A percentile compares a stretch with the other conserved stretches of the same genome.
These are phyloP conservation scores for Tolypocladium amazonense DNA, from an alignment of 2,329 filamentous ascomycete species.

Conservation along the genomic window DNA sequence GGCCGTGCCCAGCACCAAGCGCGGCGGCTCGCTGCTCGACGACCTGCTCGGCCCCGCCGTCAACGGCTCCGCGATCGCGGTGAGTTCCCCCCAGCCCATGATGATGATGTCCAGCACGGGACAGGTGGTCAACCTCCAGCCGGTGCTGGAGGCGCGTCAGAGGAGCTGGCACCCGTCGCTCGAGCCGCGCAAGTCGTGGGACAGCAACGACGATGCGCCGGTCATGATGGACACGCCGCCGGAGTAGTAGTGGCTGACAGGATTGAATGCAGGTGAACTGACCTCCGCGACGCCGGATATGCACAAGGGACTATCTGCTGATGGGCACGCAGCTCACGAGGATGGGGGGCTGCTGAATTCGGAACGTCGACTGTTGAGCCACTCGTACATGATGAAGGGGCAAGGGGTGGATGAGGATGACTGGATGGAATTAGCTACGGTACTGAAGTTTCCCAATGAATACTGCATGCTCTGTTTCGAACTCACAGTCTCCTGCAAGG, in stretches of 20 bases:
- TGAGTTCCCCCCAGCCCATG: not conserved
- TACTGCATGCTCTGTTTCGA: too few species aligned
- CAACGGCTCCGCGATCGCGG: not conserved
- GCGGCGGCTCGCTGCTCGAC: not conserved
- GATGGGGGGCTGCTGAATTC: too few species aligned
- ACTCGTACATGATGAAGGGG: not conserved
- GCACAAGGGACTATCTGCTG: not conserved
- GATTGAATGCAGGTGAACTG: not conserved
- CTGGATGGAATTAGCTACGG: too few species aligned
- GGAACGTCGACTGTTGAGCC: too few species aligned
- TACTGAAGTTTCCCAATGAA: too few species aligned
- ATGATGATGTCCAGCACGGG: not conserved
- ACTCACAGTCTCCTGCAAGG: too few species aligned
- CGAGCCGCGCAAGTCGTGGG: not conserved
- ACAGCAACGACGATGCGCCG: not conserved
- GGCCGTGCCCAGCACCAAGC: not conserved
- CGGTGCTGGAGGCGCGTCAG: not conserved
- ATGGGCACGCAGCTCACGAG: too few species aligned
- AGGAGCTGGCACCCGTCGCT: not conserved
- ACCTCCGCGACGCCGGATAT: not conserved
- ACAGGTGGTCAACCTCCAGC: not conserved
- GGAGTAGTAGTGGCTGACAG: not conserved
- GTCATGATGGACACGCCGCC: not conserved
- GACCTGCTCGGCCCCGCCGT: not conserved
- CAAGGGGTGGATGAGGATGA: too few species aligned